Base-by-base conservation (phyloP, 805 yeast species). In the Teunomyces kruisii region DNA sequence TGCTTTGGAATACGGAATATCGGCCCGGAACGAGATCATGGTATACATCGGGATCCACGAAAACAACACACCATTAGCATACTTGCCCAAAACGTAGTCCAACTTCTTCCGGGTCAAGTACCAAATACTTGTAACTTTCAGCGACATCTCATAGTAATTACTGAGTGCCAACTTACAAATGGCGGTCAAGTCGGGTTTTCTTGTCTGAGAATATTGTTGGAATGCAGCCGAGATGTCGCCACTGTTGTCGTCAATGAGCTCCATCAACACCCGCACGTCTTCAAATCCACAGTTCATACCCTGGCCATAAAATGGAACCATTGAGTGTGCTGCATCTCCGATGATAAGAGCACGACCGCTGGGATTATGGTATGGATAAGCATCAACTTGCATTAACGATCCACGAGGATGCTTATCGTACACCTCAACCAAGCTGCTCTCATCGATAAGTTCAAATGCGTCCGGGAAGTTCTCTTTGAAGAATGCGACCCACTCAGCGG, bases 281-380 rank as follows among this genome's bases (percentile, higher is more conserved):
- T 91, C 97, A 62, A 91, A 86, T 1, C 97, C 97, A 60, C 96
- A 88, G 63, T 91, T 91, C 92, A 91, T 86, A 4, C 97, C 97
- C 63, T 91, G 97, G 8, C 97, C 97, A 59, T 90, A 91, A 63
- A 91, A 91, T n/a, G 97, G 97, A 5, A 91, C 97, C 96, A 90
- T 91, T 24, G 94, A 81, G 66, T 91, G 97, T 0, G 97, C 96
- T 0, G 97, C 96, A 62, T 91, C 97, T 5, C 97, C 97, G 24
- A 91, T 67, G 9, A 91, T 67, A 8, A 91, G 68, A 12, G 83
- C 83, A 46, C 78, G 77, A 39, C 82, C 86, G 33, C 72, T 62
- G 38, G 74, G 72, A 45, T 72, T 75, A 58, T 88, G 80, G 65
- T 88, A 91, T 2, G 92, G 89, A 40, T 68, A 67, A 53, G 88